Conservation (phyloP, 2,329 filamentous ascomycete genomes). For the Lasiodiplodia theobromae region DNA sequence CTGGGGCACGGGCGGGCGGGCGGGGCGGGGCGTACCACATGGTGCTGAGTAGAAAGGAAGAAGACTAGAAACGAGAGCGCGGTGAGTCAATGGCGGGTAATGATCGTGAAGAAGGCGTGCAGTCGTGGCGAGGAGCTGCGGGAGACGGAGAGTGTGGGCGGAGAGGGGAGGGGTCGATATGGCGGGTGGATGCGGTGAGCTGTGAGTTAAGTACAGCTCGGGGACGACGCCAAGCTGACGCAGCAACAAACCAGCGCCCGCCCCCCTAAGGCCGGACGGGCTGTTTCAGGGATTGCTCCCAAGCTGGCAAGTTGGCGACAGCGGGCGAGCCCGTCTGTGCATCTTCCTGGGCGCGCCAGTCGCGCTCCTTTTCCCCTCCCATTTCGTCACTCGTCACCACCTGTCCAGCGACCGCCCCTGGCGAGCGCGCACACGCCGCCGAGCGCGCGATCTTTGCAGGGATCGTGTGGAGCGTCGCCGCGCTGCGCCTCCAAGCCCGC, state of each 20-base stretch:
- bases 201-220: slow-evolving; percentile 27
- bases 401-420: slow-evolving; percentile 20
- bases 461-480: slow-evolving; percentile 27
- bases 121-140: slow-evolving; percentile 21
- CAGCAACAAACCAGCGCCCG: slow-evolving; percentile 18
- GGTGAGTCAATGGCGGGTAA: slow-evolving; percentile 21
- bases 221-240: slow-evolving; percentile 24
- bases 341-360: slow-evolving; percentile 21
- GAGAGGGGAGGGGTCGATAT: slow-evolving; percentile 24
- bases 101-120: slow-evolving; percentile 24
- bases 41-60: slow-evolving; percentile 21
- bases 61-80: slow-evolving; percentile 25
- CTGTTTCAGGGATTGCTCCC: slow-evolving; percentile 21
- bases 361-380: slow-evolving; percentile 27
- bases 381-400: slow-evolving; percentile 25
- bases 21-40: slow-evolving; percentile 29
- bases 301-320: slow-evolving; percentile 22
- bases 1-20: background rate
- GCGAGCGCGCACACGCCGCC: slow-evolving; percentile 17
- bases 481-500: slow-evolving; percentile 23
- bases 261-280: slow-evolving; percentile 21
- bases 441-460: slow-evolving; percentile 27
- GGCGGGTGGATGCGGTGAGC: slow-evolving; percentile 25
- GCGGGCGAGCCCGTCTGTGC: slow-evolving; percentile 25
- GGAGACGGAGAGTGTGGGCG: slow-evolving; percentile 23